Percentiles rank a stretch among this genome's conserved stretches.
Conservation (phyloP, 257 asterid genomes). For the Penstemon davidsonii region DNA sequence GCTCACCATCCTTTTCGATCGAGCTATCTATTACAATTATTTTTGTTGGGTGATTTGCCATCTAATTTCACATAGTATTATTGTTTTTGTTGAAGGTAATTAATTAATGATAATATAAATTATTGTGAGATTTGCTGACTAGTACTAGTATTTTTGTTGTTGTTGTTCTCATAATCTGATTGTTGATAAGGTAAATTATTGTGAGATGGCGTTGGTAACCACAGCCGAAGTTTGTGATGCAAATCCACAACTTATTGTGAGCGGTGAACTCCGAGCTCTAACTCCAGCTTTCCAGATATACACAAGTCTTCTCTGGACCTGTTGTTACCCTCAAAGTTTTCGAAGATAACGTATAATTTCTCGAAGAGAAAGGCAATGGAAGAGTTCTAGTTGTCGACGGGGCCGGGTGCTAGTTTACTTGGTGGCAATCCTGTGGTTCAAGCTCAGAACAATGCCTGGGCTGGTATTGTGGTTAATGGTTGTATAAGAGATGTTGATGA, state of each 20-base stretch:
- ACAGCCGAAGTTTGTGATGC: constrained; percentile 56
- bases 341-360: constrained; percentile 47
- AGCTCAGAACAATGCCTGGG: constrained; percentile 61
- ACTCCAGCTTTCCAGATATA: constrained; percentile 46
- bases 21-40: not conserved
- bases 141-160: not conserved
- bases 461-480: constrained; percentile 44
- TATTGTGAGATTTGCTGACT: too few species aligned
- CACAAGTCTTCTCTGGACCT: constrained; percentile 44
- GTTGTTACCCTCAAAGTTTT: constrained; percentile 50
- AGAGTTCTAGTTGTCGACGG: constrained; percentile 56
- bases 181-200: constrained; percentile 5
- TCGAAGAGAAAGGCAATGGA: constrained; percentile 50
- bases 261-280: constrained; percentile 47
- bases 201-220: constrained; percentile 51
- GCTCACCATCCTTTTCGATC: too few species aligned
- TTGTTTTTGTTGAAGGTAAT: too few species aligned
- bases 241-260: constrained; percentile 42
- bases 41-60: not conserved
- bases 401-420: too few species aligned
- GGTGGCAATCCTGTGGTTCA: constrained; percentile 53
- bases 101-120: too few species aligned
- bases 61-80: not conserved
- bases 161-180: not conserved
- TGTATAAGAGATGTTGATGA: constrained; percentile 54